These are phyloP conservation scores for Sporothrix brunneoviolacea DNA, from an alignment of 2,329 filamentous ascomycete species.

Conservation along the genomic window DNA sequence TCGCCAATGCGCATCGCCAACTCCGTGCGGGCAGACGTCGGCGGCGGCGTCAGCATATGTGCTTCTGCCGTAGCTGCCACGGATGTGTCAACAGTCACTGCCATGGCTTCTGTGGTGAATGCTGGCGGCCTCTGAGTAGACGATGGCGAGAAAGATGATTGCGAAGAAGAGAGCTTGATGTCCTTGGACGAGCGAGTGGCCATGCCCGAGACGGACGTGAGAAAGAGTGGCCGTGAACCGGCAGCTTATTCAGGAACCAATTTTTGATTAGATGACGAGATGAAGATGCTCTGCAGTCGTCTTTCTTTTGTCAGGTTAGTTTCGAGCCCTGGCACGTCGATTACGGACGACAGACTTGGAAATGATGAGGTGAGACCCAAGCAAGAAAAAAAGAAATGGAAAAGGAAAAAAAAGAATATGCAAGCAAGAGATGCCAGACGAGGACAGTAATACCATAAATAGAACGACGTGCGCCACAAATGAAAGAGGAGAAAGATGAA, in stretches of 20 bases:
- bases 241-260: too few relatives aligned
- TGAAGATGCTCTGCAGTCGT: not conserved
- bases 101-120: too few relatives aligned
- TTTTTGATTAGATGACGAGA: too few relatives aligned
- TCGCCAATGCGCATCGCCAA: conserved; percentile 12
- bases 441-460: conserved; percentile 5
- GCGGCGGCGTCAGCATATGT: conserved; percentile 15
- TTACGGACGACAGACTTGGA: not conserved
- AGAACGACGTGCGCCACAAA: not conserved
- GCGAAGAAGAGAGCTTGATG: not conserved
- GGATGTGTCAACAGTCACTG: conserved; percentile 3
- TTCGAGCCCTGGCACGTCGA: not conserved
- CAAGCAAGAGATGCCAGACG: not conserved
- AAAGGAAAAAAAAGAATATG: not conserved
- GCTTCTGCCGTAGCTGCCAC: not conserved
- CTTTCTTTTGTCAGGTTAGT: not conserved
- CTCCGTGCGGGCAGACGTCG: conserved; percentile 6
- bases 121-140: too few relatives aligned
- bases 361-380: not conserved
- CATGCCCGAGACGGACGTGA: not conserved
- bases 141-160: not conserved
- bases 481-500: not conserved
- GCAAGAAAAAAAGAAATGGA: not conserved
- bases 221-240: too few relatives aligned
- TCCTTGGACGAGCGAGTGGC: conserved; percentile 1